phyloP scores from a whole-genome alignment of 169 alveolate species.

The Cytauxzoon felis region DNA sequence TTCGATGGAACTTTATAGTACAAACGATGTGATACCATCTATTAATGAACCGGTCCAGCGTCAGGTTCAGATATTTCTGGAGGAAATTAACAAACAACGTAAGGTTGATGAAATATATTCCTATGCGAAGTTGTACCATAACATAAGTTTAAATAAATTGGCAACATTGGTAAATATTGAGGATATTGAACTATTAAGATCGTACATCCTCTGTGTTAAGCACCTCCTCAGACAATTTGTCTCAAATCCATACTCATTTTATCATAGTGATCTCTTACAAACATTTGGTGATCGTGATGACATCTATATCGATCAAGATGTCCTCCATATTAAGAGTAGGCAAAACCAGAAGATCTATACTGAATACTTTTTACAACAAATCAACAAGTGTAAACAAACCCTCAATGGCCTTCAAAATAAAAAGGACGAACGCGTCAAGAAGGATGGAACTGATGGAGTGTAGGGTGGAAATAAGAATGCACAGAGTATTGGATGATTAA shows the following conservation, averaged over 20 bases:
- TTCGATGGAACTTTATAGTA: constrained; percentile 34
- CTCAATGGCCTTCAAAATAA: constrained; percentile 57
- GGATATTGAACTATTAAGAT: constrained; percentile 65
- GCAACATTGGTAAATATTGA: constrained; percentile 64
- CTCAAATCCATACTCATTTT: constrained; percentile 61
- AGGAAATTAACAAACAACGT: constrained; percentile 70
- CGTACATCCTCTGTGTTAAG: constrained; percentile 72
- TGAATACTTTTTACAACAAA: constrained; percentile 75
- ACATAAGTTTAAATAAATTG: constrained; percentile 68
- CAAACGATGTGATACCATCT: constrained; percentile 44
- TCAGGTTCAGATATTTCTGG: constrained; percentile 66
- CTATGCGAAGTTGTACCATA: constrained; percentile 76
- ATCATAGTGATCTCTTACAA: constrained; percentile 63
- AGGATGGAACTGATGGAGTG: constrained; percentile 26
- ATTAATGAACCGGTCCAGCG: constrained; percentile 65
- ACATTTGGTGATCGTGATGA: constrained; percentile 64
- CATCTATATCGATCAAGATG: constrained; percentile 72
- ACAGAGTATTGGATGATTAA: too few species aligned
- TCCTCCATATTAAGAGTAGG: constrained; percentile 68
- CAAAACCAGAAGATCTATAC: constrained; percentile 68
- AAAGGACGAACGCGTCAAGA: constrained; percentile 24
- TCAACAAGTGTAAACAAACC: constrained; percentile 65
- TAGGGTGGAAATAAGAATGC: too few species aligned
- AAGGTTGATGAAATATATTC: constrained; percentile 71
- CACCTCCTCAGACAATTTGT: constrained; percentile 69